Percentiles rank a stretch among this genome's conserved stretches.
These are phyloP conservation scores for Saxispiralis lemnorum DNA, from an alignment of 495 filamentous ascomycete species.

Conservation along the genomic window DNA sequence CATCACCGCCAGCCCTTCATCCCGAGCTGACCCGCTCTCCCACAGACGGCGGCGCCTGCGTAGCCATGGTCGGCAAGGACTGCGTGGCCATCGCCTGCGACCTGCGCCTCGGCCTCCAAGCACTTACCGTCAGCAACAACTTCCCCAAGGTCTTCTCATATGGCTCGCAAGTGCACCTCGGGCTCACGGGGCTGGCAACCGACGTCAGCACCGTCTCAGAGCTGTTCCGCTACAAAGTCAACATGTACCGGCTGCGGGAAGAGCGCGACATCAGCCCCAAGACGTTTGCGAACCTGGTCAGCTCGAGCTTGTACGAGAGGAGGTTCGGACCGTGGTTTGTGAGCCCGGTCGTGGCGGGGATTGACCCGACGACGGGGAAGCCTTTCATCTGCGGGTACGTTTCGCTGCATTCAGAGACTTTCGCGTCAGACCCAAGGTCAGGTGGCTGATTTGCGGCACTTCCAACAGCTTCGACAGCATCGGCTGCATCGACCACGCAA, in stretches of 20 bases:
- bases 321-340: constrained; percentile 95
- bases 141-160: constrained; percentile 99
- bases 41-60: constrained; percentile 83
- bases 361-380: constrained; percentile 77
- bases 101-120: constrained; percentile 89
- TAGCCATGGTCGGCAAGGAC: constrained; percentile 98
- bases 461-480: constrained; percentile 66
- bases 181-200: constrained; percentile 86
- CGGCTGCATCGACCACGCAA: constrained; percentile 96
- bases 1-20: background rate
- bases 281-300: constrained; percentile 92
- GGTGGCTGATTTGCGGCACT: no score
- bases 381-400: constrained; percentile 78
- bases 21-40: constrained; percentile 6
- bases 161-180: constrained; percentile 80
- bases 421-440: no score
- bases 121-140: constrained; percentile 95
- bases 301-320: constrained; percentile 73
- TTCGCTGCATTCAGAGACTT: no score
- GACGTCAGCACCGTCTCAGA: constrained; percentile 89
- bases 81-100: constrained; percentile 99
- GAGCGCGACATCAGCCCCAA: constrained; percentile 85
- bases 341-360: constrained; percentile 78
- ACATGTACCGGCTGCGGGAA: constrained; percentile 98
- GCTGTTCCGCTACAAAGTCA: constrained; percentile 97